These are phyloP conservation scores for Malassezia furfur DNA, from an alignment of 1,284 basidiomycete genomes.

Conservation along the genomic window DNA sequence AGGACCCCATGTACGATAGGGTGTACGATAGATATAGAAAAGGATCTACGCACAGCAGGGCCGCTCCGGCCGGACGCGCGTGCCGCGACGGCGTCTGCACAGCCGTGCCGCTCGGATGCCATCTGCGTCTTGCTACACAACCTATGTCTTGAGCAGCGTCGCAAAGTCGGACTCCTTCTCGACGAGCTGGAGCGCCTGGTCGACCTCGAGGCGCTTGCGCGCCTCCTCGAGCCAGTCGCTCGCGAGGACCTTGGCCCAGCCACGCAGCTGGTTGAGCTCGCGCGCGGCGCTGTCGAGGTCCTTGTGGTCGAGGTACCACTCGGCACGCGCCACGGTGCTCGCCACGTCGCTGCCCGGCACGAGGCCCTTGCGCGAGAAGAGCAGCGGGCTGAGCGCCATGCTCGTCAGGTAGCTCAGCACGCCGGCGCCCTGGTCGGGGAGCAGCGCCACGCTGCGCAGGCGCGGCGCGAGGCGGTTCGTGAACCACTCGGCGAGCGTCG, in stretches of 20 bases:
- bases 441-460: slow-evolving; percentile 75
- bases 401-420: slow-evolving; percentile 79
- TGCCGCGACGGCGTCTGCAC: too few species aligned
- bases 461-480: slow-evolving; percentile 70
- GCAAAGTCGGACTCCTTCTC: slow-evolving; percentile 66
- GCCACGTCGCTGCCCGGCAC: slow-evolving; percentile 72
- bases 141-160: slow-evolving; percentile 45
- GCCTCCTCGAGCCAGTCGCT: slow-evolving; percentile 88
- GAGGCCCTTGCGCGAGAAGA: slow-evolving; percentile 64
- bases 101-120: too few species aligned
- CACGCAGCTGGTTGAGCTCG: slow-evolving; percentile 73
- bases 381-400: slow-evolving; percentile 63
- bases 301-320: slow-evolving; percentile 79
- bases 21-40: too few species aligned
- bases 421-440: slow-evolving; percentile 70
- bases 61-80: too few species aligned
- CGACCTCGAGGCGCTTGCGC: slow-evolving; percentile 74
- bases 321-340: slow-evolving; percentile 77
- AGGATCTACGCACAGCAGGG: too few species aligned
- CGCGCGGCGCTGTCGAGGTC: slow-evolving; percentile 82
- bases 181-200: slow-evolving; percentile 84
- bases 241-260: slow-evolving; percentile 72
- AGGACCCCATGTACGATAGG: too few species aligned
- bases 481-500: slow-evolving; percentile 84
- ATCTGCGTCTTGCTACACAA: background rate